Conservation (phyloP, 2,329 filamentous ascomycete genomes). For the Microcera coccophila region DNA sequence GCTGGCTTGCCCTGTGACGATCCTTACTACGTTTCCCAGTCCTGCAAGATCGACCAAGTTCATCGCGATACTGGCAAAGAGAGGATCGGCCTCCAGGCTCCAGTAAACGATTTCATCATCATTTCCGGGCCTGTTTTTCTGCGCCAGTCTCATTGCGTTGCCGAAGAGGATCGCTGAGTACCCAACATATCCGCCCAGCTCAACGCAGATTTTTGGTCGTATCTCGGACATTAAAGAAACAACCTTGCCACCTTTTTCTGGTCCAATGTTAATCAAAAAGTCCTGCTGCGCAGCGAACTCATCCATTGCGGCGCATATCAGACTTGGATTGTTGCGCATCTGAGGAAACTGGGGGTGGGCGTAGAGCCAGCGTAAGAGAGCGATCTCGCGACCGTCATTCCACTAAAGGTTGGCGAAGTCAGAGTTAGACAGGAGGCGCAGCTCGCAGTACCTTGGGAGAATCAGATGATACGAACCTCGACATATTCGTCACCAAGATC, state of each 20-base stretch:
- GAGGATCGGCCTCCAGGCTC: neutral
- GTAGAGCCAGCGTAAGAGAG: neutral
- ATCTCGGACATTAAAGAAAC: neutral
- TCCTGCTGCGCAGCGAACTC: neutral
- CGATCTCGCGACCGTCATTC: neutral
- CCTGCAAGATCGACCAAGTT: neutral
- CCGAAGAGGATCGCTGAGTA: neutral
- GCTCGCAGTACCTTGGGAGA: too few species aligned
- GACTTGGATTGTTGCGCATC: neutral
- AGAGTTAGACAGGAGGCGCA: too few species aligned
- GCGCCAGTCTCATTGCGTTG: neutral
- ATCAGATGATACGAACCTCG: too few species aligned
- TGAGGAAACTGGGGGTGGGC: neutral
- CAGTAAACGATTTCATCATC: neutral
- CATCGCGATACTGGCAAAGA: neutral
- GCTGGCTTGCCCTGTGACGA: neutral
- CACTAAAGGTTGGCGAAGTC: neutral
- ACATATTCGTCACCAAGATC: too few species aligned
- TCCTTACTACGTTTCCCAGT: neutral
- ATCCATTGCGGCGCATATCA: neutral
- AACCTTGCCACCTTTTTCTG: neutral
- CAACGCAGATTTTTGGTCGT: neutral
- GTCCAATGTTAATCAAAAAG: neutral
- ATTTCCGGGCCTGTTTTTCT: neutral
- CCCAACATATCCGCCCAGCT: neutral